Evolutionary conservation across 257 asterid genomes (phyloP), one percentile per base, ranked within the genome.

Genomic region (Sherardia arvensis): DNA sequence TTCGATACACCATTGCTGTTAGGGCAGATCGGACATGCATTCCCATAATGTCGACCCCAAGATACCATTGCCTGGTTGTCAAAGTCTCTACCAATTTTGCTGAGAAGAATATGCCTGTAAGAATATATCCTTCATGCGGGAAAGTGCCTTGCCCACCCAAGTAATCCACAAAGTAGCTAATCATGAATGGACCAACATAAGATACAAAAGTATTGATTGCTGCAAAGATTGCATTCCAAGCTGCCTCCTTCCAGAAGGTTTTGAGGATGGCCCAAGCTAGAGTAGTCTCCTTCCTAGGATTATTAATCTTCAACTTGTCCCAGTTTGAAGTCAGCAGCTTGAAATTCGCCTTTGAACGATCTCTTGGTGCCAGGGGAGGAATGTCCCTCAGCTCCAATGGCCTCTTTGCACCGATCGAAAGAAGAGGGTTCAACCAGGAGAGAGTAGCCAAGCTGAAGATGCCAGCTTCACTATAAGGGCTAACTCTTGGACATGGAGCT

Each of bases 361-460:
- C 98, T 79, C 74, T 80, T 14, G 84, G 88, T 0, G 95, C 90
- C 28, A 91, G 96, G 61, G 81, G 79, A 1, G 98, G 96, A 45
- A 91, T 86, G 47, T 93, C 97, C 68, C 82, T 93, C 21, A 93
- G 86, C 61, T 93, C 99, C 22, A 93, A 95, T 0, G 99, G 97
- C 66, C 95, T 90, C 76, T 83, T 93, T 29, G 95, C 94, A 64
- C 99, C 99, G 0, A 67, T 71, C 9, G 99, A 90, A 64, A 93
- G 97, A 69, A 93, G 95, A 47, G 95, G 97, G 71, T 87, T 87
- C 77, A 93, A 65, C 99, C 99, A 93, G 55, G 97, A 93, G 69
- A 93, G 94, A 69, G 95, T 84, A 64, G 74, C 82, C 76, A 93
- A 80, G 74, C 99, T 90, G 59, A 90, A 76, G 69, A 93, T 10